phyloP scores from a whole-genome alignment of 805 yeast genomes.

The Lipomyces sp. region DNA sequence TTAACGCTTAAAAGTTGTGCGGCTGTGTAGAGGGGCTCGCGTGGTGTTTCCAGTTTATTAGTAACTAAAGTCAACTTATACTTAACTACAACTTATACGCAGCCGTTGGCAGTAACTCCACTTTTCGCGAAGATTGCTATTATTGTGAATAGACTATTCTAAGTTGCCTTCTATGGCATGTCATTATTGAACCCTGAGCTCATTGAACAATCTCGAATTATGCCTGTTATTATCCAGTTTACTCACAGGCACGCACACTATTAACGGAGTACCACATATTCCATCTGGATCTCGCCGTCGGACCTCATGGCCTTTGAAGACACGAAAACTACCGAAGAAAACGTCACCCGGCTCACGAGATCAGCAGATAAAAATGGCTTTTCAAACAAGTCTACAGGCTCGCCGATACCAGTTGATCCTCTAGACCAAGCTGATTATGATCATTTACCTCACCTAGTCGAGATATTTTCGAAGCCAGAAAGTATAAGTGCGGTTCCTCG shows the following conservation, averaged over 20 bases:
- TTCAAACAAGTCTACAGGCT: background rate
- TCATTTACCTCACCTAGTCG: constrained; percentile 29
- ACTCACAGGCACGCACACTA: background rate
- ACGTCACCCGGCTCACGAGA: background rate
- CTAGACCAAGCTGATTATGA: constrained; percentile 36
- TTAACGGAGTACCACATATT: background rate
- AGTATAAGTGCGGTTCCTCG: constrained; percentile 7
- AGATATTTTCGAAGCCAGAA: constrained; percentile 28
- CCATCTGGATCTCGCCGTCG: background rate
- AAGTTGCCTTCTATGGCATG: background rate
- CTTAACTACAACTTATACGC: too few relatives aligned
- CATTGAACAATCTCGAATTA: background rate
- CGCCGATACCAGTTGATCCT: constrained; percentile 20
- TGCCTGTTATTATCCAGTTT: background rate
- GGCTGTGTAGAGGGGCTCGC: background rate
- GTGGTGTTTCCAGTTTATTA: too few relatives aligned
- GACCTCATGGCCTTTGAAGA: background rate
- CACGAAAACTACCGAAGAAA: background rate
- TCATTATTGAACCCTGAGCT: background rate
- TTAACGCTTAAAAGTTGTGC: background rate
- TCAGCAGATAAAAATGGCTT: background rate
- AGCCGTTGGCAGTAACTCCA: background rate
- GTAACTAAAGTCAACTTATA: too few relatives aligned
- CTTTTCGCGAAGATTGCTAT: background rate
- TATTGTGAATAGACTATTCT: background rate